phyloP scores from a whole-genome alignment of 140 eudicot species.

The Oenanthe javanica region DNA sequence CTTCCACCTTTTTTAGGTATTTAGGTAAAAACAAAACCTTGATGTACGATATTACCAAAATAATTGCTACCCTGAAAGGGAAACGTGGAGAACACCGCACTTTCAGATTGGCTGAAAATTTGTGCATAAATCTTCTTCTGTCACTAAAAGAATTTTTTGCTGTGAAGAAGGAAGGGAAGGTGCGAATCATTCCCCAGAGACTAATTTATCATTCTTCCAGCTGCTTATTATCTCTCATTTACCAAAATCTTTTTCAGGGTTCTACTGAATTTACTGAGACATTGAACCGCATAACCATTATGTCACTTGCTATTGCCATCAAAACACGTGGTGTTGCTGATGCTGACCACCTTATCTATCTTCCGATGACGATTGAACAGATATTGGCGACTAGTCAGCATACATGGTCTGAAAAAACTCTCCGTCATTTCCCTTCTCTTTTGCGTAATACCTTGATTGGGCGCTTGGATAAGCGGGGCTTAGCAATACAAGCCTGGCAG shows the following conservation, averaged over 20 bases:
- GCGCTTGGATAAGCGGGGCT: constrained; percentile 55
- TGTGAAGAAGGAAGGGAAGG: constrained; percentile 89
- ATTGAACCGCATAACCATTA: constrained; percentile 58
- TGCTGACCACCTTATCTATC: constrained; percentile 71
- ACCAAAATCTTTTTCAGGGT: constrained; percentile 45
- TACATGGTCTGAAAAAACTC: constrained; percentile 86
- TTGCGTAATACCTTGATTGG: constrained; percentile 63
- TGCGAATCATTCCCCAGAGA: constrained; percentile 12
- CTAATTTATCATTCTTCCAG: background rate
- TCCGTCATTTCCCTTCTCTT: constrained; percentile 70
- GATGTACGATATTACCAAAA: constrained; percentile 80
- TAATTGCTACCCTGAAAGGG: constrained; percentile 71
- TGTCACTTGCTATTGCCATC: constrained; percentile 69
- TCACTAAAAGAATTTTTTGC: constrained; percentile 73
- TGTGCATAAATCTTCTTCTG: constrained; percentile 81
- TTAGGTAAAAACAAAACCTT: constrained; percentile 79
- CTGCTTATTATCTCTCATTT: background rate
- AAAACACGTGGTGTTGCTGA: constrained; percentile 91
- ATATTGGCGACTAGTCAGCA: constrained; percentile 80
- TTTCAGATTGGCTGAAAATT: constrained; percentile 79
- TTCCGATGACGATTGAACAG: constrained; percentile 75
- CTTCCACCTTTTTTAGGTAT: constrained; percentile 41
- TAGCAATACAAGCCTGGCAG: constrained; percentile 81
- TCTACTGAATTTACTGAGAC: constrained; percentile 90
- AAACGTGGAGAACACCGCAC: constrained; percentile 92